A percentile compares a stretch with the other conserved stretches of the same genome.
Conservation (phyloP, 2,329 filamentous ascomycete species). For the Botryosphaeria dothidea region DNA sequence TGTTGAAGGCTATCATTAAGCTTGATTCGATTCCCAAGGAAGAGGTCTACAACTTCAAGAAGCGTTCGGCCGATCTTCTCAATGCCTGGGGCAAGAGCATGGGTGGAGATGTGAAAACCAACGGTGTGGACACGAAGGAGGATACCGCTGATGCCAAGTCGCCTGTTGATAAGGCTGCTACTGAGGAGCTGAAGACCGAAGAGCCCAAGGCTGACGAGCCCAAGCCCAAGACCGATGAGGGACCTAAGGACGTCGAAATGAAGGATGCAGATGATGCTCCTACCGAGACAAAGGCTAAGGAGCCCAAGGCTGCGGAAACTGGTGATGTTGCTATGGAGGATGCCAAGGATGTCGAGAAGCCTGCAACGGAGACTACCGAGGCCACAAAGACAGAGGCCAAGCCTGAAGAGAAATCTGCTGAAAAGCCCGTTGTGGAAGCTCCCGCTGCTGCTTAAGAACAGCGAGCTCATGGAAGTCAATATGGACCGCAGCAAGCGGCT, state of each 20-base stretch:
- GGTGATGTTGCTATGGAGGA: background rate
- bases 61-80: conserved; percentile 76
- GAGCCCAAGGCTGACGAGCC: conserved; percentile 35
- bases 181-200: conserved; percentile 33
- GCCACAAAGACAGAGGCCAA: background rate
- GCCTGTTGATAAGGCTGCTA: conserved; percentile 25
- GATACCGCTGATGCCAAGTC: conserved; percentile 22
- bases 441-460: background rate
- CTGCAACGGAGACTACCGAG: background rate
- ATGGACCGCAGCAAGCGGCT: background rate
- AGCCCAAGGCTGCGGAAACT: conserved; percentile 25
- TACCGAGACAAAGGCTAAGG: conserved; percentile 24
- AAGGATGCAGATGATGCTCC: conserved; percentile 29
- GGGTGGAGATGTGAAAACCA: conserved; percentile 42
- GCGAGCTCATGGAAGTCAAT: background rate
- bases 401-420: background rate
- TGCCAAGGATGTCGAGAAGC: background rate
- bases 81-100: conserved; percentile 86
- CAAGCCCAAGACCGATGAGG: conserved; percentile 42
- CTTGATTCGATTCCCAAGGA: conserved; percentile 82
- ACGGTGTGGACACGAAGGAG: conserved; percentile 37
- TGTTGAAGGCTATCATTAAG: conserved; percentile 91
- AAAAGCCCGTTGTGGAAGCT: background rate
- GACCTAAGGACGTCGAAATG: conserved; percentile 32
- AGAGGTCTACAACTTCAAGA: conserved; percentile 85